Conservation (phyloP, 371 early-diverging fungal species). For the Lichtheimia ornata region DNA sequence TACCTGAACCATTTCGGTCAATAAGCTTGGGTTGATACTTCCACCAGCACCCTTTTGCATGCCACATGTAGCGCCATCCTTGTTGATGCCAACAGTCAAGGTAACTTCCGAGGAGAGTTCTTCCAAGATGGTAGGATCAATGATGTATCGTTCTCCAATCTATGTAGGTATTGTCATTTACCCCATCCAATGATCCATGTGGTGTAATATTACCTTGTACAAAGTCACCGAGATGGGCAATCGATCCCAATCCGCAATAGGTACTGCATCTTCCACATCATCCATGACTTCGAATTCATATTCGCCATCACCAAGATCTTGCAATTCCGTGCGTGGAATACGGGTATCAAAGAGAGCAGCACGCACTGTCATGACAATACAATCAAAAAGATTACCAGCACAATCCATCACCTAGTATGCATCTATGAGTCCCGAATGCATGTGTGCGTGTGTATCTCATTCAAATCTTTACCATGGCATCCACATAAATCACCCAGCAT, state of each 20-base stretch:
- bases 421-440: background rate
- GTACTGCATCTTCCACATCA: conserved; percentile 81
- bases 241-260: conserved; percentile 73
- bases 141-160: conserved; percentile 81
- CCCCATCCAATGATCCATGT: too few species aligned
- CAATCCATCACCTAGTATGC: conserved; percentile 73
- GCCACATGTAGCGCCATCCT: conserved; percentile 76
- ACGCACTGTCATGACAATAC: conserved; percentile 79
- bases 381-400: conserved; percentile 86
- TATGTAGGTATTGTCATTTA: conserved; percentile 19
- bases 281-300: conserved; percentile 89
- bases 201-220: conserved; percentile 60
- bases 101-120: conserved; percentile 82
- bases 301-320: conserved; percentile 72
- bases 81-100: conserved; percentile 83
- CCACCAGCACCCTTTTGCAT: conserved; percentile 83
- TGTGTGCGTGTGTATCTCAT: background rate
- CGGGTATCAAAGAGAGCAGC: conserved; percentile 86
- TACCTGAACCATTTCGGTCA: conserved; percentile 81
- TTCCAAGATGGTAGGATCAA: conserved; percentile 87
- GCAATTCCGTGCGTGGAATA: conserved; percentile 80
- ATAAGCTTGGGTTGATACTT: conserved; percentile 73
- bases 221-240: conserved; percentile 84
- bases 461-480: conserved; percentile 74
- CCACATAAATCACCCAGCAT: conserved; percentile 91